These are phyloP conservation scores for Pholiota adiposa DNA, from an alignment of 1,284 basidiomycete species.

Conservation along the genomic window DNA sequence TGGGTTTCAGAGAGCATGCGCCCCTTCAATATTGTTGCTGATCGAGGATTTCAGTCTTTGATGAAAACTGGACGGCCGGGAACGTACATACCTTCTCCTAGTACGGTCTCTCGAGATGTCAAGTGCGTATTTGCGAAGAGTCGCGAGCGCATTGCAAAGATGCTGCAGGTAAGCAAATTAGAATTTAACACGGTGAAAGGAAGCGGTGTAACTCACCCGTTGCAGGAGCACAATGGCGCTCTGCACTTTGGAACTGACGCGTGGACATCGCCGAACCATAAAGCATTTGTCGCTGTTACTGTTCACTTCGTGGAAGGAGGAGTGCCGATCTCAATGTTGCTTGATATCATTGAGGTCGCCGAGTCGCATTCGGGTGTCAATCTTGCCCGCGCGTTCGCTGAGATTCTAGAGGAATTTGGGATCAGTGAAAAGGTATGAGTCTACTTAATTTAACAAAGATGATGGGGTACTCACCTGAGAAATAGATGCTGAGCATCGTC, in stretches of 20 bases:
- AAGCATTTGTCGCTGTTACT: conserved; percentile 6
- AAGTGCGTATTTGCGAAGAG: conserved; percentile 11
- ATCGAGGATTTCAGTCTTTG: conserved; percentile 11
- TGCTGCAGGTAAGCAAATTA: conserved; percentile 16
- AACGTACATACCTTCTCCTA: conserved; percentile 4
- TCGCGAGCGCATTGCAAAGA: conserved; percentile 3
- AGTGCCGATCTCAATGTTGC: conserved; percentile 3
- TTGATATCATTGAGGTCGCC: conserved; percentile 15
- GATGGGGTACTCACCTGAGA: background rate
- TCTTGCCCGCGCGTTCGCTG: conserved; percentile 5
- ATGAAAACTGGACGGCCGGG: conserved; percentile 20
- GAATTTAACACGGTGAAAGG: background rate
- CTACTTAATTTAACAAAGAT: background rate
- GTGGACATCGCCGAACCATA: conserved; percentile 17
- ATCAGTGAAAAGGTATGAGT: conserved; percentile 13
- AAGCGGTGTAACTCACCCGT: background rate
- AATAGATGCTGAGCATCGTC: conserved; percentile 30
- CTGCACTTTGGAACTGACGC: conserved; percentile 8
- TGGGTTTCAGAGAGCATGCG: conserved; percentile 13
- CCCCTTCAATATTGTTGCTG: conserved; percentile 15
- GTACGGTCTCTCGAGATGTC: conserved; percentile 8
- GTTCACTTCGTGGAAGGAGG: conserved; percentile 10
- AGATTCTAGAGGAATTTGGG: conserved; percentile 13
- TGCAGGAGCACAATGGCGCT: conserved; percentile 5
- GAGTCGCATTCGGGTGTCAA: conserved; percentile 12